phyloP scores from a whole-genome alignment of 2,329 filamentous ascomycete genomes.

The Sporothrix protearum region DNA sequence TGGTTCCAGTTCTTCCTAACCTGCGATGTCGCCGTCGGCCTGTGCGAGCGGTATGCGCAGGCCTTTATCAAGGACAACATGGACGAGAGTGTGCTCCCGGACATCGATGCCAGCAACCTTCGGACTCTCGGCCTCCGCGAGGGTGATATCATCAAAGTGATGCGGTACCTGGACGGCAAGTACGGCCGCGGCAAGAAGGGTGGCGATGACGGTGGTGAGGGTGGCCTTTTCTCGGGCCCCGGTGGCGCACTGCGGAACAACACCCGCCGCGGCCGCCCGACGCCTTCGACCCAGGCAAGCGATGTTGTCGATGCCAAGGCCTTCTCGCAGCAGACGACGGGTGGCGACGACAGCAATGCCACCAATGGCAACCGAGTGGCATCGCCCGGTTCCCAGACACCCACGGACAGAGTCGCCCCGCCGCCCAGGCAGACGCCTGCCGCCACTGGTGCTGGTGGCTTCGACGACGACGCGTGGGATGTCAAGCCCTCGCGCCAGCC shows the following conservation, averaged over 20 bases:
- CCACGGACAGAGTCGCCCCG: constrained; percentile 25
- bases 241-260: constrained; percentile 92
- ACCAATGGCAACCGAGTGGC: constrained; percentile 39
- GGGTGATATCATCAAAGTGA: constrained; percentile 93
- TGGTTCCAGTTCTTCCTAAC: constrained; percentile 99
- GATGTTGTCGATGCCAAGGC: constrained; percentile 85
- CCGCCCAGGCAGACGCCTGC: constrained; percentile 4
- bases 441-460: constrained; percentile 49
- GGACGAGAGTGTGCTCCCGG: constrained; percentile 87
- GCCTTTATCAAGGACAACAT: constrained; percentile 89
- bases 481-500: constrained; percentile 74
- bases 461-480: constrained; percentile 97
- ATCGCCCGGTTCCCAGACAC: constrained; percentile 29
- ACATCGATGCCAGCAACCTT: constrained; percentile 78
- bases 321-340: constrained; percentile 63
- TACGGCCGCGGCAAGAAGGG: constrained; percentile 64
- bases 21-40: constrained; percentile 85
- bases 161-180: constrained; percentile 80
- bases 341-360: constrained; percentile 32
- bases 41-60: constrained; percentile 90
- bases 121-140: constrained; percentile 90
- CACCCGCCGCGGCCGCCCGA: constrained; percentile 84
- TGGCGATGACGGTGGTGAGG: constrained; percentile 54
- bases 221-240: constrained; percentile 78
- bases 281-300: constrained; percentile 78